These are phyloP conservation scores for Acanthamoeba healyi DNA, from an alignment of 208 protist species.

Conservation along the genomic window DNA sequence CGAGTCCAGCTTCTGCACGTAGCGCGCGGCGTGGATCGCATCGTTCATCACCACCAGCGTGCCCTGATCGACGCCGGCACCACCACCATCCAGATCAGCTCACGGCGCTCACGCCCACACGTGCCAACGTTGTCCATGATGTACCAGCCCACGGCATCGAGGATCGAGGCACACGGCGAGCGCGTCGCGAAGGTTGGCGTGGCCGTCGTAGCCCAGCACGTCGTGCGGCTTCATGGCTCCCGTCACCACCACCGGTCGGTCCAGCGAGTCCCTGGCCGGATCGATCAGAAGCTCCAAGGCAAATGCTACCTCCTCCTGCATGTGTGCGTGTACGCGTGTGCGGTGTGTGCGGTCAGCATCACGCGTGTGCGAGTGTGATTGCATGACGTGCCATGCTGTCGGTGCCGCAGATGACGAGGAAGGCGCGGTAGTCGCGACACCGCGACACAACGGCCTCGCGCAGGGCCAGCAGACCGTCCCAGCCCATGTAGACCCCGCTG, in stretches of 20 bases:
- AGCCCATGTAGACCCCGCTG: not conserved
- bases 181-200: not conserved
- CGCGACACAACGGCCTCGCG: not conserved
- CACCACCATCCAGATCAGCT: not conserved
- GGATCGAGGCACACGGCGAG: not conserved
- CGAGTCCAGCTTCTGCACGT: not conserved
- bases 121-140: no score
- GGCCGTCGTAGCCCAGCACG: slow-evolving; percentile 11
- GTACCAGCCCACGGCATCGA: not conserved
- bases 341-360: not conserved
- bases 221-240: slow-evolving; percentile 7
- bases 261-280: not conserved
- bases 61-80: not conserved
- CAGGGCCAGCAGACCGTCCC: not conserved
- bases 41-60: slow-evolving; percentile 18
- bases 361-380: not conserved
- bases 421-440: not conserved
- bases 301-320: not conserved
- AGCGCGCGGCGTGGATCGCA: not conserved
- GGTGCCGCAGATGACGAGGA: slow-evolving; percentile 2
- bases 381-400: not conserved
- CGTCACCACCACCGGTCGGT: not conserved
- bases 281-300: not conserved
- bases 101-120: not conserved
- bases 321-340: not conserved